These are phyloP conservation scores for Colletotrichum sublineola DNA, from an alignment of 2,329 filamentous ascomycete genomes.

Conservation along the genomic window DNA sequence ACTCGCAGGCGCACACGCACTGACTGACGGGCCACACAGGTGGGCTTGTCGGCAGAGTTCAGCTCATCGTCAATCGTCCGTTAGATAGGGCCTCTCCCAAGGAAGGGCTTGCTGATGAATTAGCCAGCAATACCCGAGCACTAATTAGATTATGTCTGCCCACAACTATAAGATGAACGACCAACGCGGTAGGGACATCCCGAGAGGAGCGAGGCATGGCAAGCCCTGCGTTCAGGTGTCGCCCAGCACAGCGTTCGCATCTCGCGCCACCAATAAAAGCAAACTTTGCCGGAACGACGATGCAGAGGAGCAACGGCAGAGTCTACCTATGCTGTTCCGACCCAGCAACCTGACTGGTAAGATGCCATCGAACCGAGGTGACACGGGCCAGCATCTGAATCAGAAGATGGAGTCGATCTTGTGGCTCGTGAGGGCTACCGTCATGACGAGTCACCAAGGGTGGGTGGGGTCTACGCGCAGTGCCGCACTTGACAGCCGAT, in stretches of 20 bases:
- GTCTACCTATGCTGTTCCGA: too few relatives aligned
- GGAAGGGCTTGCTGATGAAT: slow-evolving; percentile 32
- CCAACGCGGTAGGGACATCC: slow-evolving; percentile 26
- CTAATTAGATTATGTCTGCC: background rate
- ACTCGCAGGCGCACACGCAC: slow-evolving; percentile 30
- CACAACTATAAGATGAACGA: slow-evolving; percentile 37
- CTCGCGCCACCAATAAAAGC: background rate
- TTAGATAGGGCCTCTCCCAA: slow-evolving; percentile 20
- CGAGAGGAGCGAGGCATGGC: slow-evolving; percentile 24
- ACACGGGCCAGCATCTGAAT: slow-evolving; percentile 12
- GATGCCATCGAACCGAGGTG: slow-evolving; percentile 26
- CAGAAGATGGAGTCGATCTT: slow-evolving; percentile 18
- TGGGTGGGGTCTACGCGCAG: slow-evolving; percentile 21
- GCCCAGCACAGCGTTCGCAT: slow-evolving; percentile 23
- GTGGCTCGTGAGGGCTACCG: slow-evolving; percentile 26
- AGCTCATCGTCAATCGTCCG: slow-evolving; percentile 29
- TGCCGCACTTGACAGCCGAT: slow-evolving; percentile 1
- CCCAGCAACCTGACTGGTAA: slow-evolving; percentile 7
- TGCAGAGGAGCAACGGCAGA: background rate
- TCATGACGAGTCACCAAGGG: background rate
- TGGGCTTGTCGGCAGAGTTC: slow-evolving; percentile 31
- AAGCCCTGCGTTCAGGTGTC: slow-evolving; percentile 19
- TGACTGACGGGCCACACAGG: slow-evolving; percentile 33
- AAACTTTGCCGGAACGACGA: background rate
- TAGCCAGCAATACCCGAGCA: slow-evolving; percentile 26